phyloP scores from a whole-genome alignment of 257 asterid species.

The Buddleja alternifolia region DNA sequence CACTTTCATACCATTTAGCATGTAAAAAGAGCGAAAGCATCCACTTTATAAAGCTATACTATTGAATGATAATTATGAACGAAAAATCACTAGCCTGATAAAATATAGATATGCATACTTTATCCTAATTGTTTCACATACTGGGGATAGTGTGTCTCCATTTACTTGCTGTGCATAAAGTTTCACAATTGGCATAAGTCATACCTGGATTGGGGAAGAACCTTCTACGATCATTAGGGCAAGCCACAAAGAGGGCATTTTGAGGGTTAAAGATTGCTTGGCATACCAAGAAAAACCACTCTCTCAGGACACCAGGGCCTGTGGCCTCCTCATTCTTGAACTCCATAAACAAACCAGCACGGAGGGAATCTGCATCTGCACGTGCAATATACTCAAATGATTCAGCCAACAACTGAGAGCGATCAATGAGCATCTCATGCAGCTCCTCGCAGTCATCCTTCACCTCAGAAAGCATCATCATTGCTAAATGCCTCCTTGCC shows the following conservation, averaged over 20 bases:
- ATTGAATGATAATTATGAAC: neutral
- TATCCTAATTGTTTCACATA: conserved; percentile 4
- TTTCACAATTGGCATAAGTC: conserved; percentile 19
- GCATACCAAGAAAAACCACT: conserved; percentile 94
- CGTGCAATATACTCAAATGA: conserved; percentile 77
- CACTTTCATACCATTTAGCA: neutral
- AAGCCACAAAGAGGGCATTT: conserved; percentile 87
- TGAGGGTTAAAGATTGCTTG: conserved; percentile 90
- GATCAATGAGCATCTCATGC: conserved; percentile 96
- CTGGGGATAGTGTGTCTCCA: neutral
- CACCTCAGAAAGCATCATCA: conserved; percentile 85
- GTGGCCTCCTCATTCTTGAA: conserved; percentile 98
- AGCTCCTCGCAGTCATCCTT: conserved; percentile 83
- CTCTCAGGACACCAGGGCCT: conserved; percentile 96
- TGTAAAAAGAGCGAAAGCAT: neutral
- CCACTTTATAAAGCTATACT: neutral
- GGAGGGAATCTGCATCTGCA: conserved; percentile 67
- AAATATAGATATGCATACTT: conserved; percentile 11
- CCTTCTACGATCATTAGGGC: conserved; percentile 94
- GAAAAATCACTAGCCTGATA: neutral
- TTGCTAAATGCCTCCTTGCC: conserved; percentile 78
- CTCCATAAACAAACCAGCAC: conserved; percentile 90
- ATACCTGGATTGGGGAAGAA: conserved; percentile 96
- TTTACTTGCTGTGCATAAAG: neutral
- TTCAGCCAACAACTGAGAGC: conserved; percentile 73